Percentiles rank a stretch among this genome's conserved stretches.
Conservation (phyloP, 2,329 filamentous ascomycete genomes). For the Pestalotiopsis sp. region DNA sequence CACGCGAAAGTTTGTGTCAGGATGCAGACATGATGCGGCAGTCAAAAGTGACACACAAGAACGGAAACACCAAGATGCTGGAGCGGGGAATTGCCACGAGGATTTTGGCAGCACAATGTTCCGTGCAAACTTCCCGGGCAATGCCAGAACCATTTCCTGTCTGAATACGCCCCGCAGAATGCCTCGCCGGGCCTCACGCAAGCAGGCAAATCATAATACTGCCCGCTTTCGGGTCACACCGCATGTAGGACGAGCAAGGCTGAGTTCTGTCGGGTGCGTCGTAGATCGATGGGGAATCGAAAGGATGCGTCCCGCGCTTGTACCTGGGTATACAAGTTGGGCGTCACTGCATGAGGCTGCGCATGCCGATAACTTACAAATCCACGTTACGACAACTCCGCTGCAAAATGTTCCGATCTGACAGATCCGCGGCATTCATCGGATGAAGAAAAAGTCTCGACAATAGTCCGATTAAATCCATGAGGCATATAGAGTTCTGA, state of each 20-base stretch:
- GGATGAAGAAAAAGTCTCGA: no score
- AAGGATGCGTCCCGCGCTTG: no score
- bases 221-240: not conserved
- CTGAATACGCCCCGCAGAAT: not conserved
- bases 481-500: not conserved
- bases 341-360: not conserved
- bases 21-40: not conserved
- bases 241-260: not conserved
- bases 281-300: not conserved
- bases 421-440: no score
- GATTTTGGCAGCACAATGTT: not conserved
- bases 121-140: not conserved
- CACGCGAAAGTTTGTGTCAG: not conserved
- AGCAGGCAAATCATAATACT: not conserved
- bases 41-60: not conserved
- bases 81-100: not conserved
- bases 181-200: not conserved
- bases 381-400: no score
- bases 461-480: not conserved
- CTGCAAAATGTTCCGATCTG: no score
- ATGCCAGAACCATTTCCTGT: not conserved
- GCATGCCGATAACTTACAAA: not conserved
- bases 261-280: not conserved
- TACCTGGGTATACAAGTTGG: not conserved
- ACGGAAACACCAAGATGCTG: not conserved